Conservation (phyloP, 345 rosid species). For the Rhodamnia rubescens region DNA sequence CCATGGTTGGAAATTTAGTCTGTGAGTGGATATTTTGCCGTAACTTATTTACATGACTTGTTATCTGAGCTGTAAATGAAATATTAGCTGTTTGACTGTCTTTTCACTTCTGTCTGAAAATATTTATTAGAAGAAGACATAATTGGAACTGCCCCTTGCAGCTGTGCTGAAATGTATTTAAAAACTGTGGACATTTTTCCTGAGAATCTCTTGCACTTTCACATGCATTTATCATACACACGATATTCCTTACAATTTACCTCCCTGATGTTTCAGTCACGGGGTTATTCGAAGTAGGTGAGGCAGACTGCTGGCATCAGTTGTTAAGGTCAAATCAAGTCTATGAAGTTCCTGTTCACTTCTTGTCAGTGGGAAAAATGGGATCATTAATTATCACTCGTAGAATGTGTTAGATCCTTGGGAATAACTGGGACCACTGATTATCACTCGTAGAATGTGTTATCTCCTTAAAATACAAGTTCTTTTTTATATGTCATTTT, state of each 20-base stretch:
- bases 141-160: background rate
- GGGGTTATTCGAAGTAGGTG: background rate
- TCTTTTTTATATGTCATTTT: background rate
- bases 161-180: background rate
- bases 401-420: background rate
- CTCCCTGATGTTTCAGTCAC: background rate
- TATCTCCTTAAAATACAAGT: background rate
- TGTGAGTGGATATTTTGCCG: background rate
- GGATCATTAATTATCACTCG: background rate
- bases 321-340: background rate
- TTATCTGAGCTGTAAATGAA: background rate
- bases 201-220: background rate
- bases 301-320: background rate
- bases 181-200: background rate
- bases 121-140: background rate
- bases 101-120: background rate
- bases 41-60: background rate
- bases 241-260: background rate
- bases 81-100: background rate
- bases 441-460: background rate
- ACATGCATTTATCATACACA: background rate
- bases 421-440: background rate
- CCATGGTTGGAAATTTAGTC: background rate
- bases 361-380: background rate
- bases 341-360: background rate